phyloP scores from a whole-genome alignment of 495 filamentous ascomycete genomes.

The Saxispiralis lemnorum region DNA sequence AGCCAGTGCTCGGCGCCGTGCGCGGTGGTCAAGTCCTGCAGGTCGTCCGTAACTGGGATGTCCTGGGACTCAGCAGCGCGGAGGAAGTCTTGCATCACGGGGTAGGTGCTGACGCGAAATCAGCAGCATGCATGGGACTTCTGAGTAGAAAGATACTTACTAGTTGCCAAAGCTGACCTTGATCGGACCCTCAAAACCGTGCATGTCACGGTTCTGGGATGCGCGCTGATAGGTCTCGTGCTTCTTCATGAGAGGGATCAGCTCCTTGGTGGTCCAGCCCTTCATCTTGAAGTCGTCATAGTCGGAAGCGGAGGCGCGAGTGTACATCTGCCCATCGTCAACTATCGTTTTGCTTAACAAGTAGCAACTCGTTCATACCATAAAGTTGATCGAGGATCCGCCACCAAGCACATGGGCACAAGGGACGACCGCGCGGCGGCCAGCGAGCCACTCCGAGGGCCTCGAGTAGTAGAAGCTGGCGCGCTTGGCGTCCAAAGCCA shows the following conservation, averaged over 20 bases:
- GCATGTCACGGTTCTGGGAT: conserved; percentile 53
- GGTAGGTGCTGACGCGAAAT: conserved; percentile 19
- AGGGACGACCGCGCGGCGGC: conserved; percentile 57
- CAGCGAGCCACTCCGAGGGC: conserved; percentile 53
- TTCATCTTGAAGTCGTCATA: conserved; percentile 73
- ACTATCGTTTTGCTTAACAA: too few relatives aligned
- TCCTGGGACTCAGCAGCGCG: conserved; percentile 61
- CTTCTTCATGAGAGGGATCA: conserved; percentile 63
- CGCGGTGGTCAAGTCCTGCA: conserved; percentile 25
- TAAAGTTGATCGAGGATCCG: conserved; percentile 64
- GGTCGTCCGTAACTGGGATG: conserved; percentile 38
- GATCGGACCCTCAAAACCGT: conserved; percentile 68
- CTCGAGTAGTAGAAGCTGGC: conserved; percentile 67
- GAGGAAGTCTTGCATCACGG: conserved; percentile 55
- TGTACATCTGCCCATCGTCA: conserved; percentile 48
- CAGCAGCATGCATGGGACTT: background rate
- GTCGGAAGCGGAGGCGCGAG: conserved; percentile 60
- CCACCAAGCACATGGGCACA: conserved; percentile 65
- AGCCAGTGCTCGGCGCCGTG: conserved; percentile 28
- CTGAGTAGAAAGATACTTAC: background rate
- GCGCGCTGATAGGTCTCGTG: conserved; percentile 70
- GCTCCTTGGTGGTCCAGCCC: conserved; percentile 59
- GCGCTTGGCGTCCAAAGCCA: conserved; percentile 76
- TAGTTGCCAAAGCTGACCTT: conserved; percentile 64
- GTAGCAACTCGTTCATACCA: conserved; percentile 30